phyloP scores from a whole-genome alignment of 768 basidiomycete species.

The Leucocoprinus sp. region DNA sequence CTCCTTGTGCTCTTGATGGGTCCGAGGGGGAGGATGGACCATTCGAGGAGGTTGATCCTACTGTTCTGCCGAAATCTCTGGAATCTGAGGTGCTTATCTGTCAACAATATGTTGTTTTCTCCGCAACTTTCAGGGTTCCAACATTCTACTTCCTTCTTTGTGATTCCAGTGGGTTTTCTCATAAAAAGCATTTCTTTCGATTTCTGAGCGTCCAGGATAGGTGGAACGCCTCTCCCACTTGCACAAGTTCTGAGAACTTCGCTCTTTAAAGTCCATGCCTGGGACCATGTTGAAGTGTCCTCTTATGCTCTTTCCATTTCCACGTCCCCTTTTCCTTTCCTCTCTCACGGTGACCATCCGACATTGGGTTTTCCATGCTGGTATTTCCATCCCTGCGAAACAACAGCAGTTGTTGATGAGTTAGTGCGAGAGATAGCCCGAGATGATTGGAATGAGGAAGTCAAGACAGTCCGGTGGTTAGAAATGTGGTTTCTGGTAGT shows the following conservation, averaged over 20 bases:
- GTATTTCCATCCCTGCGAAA: constrained; percentile 88
- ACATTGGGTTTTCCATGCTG: constrained; percentile 65
- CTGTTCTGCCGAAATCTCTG: constrained; percentile 16
- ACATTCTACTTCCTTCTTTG: constrained; percentile 75
- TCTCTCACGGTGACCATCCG: constrained; percentile 87
- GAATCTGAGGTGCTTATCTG: constrained; percentile 29
- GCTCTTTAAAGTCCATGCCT: constrained; percentile 46
- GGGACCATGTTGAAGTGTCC: constrained; percentile 37
- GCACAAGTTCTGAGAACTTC: constrained; percentile 46
- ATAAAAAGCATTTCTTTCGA: constrained; percentile 12
- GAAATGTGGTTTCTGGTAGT: constrained; percentile 77
- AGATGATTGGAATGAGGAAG: constrained; percentile 23
- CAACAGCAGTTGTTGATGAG: constrained; percentile 56
- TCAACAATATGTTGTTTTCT: constrained; percentile 66
- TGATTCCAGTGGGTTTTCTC: constrained; percentile 51
- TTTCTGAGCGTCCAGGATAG: constrained; percentile 27
- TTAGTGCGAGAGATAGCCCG: constrained; percentile 44
- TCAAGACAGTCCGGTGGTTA: constrained; percentile 41
- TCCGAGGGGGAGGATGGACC: constrained; percentile 12
- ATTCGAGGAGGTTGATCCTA: constrained; percentile 32
- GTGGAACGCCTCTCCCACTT: constrained; percentile 54
- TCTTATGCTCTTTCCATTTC: constrained; percentile 47
- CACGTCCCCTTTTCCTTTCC: constrained; percentile 55
- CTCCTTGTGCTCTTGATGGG: constrained; percentile 8
- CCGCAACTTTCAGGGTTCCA: constrained; percentile 74